Evolutionary conservation across 805 yeast genomes (phyloP).

Genomic region (Wickerhamomyces tratensis): DNA sequence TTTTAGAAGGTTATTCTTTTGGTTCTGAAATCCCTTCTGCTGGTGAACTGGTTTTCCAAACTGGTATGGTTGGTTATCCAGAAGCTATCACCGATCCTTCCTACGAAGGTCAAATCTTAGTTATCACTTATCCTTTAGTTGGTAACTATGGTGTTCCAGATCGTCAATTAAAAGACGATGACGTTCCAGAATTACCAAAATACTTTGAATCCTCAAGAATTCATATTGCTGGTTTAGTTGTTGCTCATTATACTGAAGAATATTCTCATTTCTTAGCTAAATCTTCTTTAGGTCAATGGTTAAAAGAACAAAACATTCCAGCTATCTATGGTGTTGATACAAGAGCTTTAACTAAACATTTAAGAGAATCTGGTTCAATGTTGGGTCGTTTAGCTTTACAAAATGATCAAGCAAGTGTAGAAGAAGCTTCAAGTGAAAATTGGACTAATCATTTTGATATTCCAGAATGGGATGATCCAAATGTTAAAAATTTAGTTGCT

Average conservation of each 20-base stretch:
- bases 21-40: slow-evolving; percentile 87
- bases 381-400: slow-evolving; percentile 79
- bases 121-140: slow-evolving; percentile 91
- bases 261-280: slow-evolving; percentile 90
- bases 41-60: slow-evolving; percentile 98
- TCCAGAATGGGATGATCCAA: slow-evolving; percentile 93
- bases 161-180: slow-evolving; percentile 63
- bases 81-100: slow-evolving; percentile 98
- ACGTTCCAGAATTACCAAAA: slow-evolving; percentile 69
- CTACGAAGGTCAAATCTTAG: slow-evolving; percentile 94
- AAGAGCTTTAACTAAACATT: slow-evolving; percentile 84
- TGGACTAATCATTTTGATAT: slow-evolving; percentile 61
- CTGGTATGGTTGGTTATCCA: slow-evolving; percentile 99
- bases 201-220: slow-evolving; percentile 89
- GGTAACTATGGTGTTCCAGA: slow-evolving; percentile 99
- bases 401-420: slow-evolving; percentile 24
- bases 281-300: slow-evolving; percentile 90
- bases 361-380: slow-evolving; percentile 89
- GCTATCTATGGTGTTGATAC: slow-evolving; percentile 98
- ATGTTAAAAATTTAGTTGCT: slow-evolving; percentile 83
- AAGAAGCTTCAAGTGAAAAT: slow-evolving; percentile 23
- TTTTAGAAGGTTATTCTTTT: slow-evolving; percentile 90
- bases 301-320: slow-evolving; percentile 84
- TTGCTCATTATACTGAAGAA: slow-evolving; percentile 94
- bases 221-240: slow-evolving; percentile 94